Base-by-base conservation (phyloP, 805 yeast species). In the Zygosaccharomyces siamensis region DNA sequence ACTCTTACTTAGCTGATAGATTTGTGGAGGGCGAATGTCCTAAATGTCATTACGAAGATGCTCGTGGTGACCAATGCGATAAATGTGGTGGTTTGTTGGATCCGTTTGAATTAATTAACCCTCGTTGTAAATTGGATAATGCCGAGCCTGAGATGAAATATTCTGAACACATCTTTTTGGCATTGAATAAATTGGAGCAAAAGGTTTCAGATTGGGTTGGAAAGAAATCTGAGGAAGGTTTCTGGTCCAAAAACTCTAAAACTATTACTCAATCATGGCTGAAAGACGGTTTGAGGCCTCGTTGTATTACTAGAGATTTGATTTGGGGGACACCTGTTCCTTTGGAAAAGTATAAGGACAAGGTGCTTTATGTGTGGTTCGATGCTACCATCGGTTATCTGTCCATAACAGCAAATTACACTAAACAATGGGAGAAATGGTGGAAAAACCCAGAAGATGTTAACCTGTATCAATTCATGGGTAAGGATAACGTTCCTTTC, bases 291-390 rank as follows among this genome's bases (percentile, higher is more conserved):
- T 78, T 93, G 50, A 81, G 80, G 55, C 93, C 98, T 53, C 83
- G 98, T 69, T 88, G 97, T 73, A 93, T 93, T 67, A 93, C 99
- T 14, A 84, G 99, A 74, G 99, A 93, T 67, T 78, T 93, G 65
- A 82, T 82, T 42, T 93, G 99, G 99, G 99, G 99, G 68, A 89
- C 96, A 6, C 97, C 98, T 7, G 98, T 93, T 24, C 99, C 99
- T 43, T 73, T 88, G 57, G 84, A 86, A 59, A 87, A 82, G 45
- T 93, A 77, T 73, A 81, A 84, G 58, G 84, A 89, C 47, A 93
- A 93, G 71, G 99, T 93, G 10, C 74, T 93, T 61, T 93, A 93
- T 65, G 99, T 93, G 50, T 93, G 99, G 99, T 93, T 93, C 60
- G 99, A 93, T 72, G 99, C 99, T 33, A 80, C 96, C 43, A 93